These are phyloP conservation scores for Nephelium lappaceum DNA, from an alignment of 345 rosid genomes.

Conservation along the genomic window DNA sequence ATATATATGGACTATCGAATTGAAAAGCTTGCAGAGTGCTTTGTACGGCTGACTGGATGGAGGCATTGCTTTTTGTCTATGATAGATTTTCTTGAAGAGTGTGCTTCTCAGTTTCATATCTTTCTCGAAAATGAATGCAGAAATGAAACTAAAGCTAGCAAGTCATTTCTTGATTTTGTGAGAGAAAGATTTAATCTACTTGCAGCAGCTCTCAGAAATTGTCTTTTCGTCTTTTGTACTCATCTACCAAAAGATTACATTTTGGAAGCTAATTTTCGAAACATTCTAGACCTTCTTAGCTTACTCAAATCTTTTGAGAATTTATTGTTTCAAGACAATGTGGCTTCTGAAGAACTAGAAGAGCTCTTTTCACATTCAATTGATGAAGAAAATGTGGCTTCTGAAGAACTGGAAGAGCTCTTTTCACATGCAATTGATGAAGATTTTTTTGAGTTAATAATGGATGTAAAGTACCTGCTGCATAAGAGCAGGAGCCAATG, in stretches of 20 bases:
- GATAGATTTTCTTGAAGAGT: conserved; percentile 13
- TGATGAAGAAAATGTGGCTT: conserved; percentile 15
- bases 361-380: conserved; percentile 24
- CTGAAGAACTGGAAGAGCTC: conserved; percentile 30
- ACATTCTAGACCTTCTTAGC: conserved; percentile 10
- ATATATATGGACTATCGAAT: conserved; percentile 29
- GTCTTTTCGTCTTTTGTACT: conserved; percentile 27
- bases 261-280: conserved; percentile 13
- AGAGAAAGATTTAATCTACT: conserved; percentile 18
- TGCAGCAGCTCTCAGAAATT: conserved; percentile 19
- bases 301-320: conserved; percentile 28
- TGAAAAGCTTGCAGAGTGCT: conserved; percentile 20
- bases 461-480: not conserved
- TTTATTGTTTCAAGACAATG: conserved; percentile 10
- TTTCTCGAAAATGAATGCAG: conserved; percentile 25
- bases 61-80: conserved; percentile 1
- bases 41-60: conserved; percentile 21
- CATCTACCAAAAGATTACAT: conserved; percentile 29
- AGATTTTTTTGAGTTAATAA: not conserved
- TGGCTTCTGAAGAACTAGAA: conserved; percentile 31
- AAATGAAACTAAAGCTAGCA: not conserved
- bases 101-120: not conserved
- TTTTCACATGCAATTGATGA: conserved; percentile 20
- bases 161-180: conserved; percentile 37
- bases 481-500: conserved; percentile 29